These are phyloP conservation scores for Paecilomyces sp. DNA, from an alignment of 2,329 filamentous ascomycete species.

Conservation along the genomic window DNA sequence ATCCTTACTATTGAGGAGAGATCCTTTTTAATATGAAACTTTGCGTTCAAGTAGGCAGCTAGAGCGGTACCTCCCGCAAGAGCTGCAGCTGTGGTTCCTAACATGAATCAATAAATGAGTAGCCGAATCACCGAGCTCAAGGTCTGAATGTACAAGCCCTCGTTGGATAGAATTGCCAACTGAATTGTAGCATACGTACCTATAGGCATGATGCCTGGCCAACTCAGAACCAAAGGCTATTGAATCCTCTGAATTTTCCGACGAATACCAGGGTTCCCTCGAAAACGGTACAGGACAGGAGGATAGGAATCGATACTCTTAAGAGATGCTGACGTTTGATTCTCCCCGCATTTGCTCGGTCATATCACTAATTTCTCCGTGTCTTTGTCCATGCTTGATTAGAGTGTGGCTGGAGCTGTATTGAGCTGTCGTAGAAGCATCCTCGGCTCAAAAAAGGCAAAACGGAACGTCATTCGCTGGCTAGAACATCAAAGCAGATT, in stretches of 20 bases:
- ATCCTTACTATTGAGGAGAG: constrained; percentile 39
- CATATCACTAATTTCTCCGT: neutral
- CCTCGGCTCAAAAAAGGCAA: neutral
- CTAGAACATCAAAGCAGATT: neutral
- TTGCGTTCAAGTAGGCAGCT: constrained; percentile 49
- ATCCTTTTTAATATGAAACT: constrained; percentile 61
- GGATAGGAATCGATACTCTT: neutral
- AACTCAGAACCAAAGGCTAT: neutral
- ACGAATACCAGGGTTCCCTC: neutral
- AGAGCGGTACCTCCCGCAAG: constrained; percentile 19
- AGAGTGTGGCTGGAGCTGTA: neutral
- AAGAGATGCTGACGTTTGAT: neutral
- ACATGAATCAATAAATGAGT: neutral
- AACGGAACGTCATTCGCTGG: neutral
- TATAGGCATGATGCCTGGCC: neutral
- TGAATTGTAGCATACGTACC: neutral
- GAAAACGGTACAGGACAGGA: neutral
- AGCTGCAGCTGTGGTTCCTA: constrained; percentile 18
- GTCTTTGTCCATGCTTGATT: neutral
- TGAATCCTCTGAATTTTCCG: neutral
- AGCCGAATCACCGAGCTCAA: neutral
- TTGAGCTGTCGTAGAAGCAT: neutral
- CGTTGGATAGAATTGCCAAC: neutral
- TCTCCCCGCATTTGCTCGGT: neutral
- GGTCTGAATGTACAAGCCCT: neutral